Conservation (phyloP, 495 filamentous ascomycete species). For the Cercophora samala region DNA sequence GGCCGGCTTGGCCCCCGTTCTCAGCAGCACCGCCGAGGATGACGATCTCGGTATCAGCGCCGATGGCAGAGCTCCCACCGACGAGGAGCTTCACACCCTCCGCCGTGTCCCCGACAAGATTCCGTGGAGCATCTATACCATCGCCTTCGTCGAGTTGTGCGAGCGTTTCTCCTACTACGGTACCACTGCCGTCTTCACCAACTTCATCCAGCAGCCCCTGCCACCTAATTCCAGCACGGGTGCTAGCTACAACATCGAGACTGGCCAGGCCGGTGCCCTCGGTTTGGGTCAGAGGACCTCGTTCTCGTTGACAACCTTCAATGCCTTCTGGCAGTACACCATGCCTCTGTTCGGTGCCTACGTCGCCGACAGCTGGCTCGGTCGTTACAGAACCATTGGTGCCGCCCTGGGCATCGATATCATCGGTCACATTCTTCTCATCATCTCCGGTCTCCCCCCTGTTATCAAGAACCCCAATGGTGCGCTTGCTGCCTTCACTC, state of each 20-base stretch:
- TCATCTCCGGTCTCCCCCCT: conserved; percentile 58
- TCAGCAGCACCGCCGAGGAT: conserved; percentile 8
- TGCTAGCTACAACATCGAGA: conserved; percentile 38
- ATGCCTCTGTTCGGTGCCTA: conserved; percentile 66
- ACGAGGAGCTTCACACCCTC: conserved; percentile 58
- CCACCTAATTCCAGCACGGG: conserved; percentile 60
- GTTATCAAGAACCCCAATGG: conserved; percentile 54
- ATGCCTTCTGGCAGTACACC: conserved; percentile 70
- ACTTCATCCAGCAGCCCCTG: conserved; percentile 65
- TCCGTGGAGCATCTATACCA: conserved; percentile 61
- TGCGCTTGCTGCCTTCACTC: conserved; percentile 55
- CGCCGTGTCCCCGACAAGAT: conserved; percentile 63
- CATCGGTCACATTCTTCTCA: conserved; percentile 63
- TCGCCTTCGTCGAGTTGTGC: conserved; percentile 72
- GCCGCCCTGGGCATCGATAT: conserved; percentile 55
- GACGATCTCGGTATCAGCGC: conserved; percentile 17
- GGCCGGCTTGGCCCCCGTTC: conserved; percentile 10
- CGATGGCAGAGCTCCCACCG: conserved; percentile 45
- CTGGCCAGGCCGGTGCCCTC: conserved; percentile 61
- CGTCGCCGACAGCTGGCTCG: conserved; percentile 68
- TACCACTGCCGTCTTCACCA: conserved; percentile 57
- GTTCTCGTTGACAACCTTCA: conserved; percentile 64
- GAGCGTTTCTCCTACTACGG: conserved; percentile 82
- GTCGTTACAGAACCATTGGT: conserved; percentile 68
- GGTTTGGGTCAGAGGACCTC: conserved; percentile 64